Evolutionary conservation across 768 basidiomycete species (phyloP), one percentile per base, ranked within the genome.

Genomic region (Gyrodon lividus): DNA sequence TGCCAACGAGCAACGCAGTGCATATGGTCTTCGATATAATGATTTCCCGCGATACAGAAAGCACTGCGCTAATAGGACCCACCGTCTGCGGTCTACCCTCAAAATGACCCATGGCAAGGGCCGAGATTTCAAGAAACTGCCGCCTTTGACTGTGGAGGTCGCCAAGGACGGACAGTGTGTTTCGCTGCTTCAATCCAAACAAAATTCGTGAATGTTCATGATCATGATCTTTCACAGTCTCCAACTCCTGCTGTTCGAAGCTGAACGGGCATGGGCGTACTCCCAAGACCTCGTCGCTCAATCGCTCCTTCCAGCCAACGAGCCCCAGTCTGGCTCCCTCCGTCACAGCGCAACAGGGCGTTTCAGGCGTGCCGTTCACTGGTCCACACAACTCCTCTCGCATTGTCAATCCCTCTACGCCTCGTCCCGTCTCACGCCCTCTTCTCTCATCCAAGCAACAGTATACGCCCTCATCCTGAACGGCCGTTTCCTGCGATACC

Each of bases 241-340:
- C 5, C 87, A 95, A 59, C 78, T 97, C 10, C 72, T 94, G 41
- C 77, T 98, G 8, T 86, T 94, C 61, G 92, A 97, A 66, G 82
- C 92, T 8, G 96, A 98, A 67, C 84, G 96, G 39, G 90, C 92
- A 26, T 93, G 93, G 85, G 84, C 90, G 1, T 84, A 93, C 69
- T 85, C 93, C 5, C 91, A 95, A 67, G 89, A 91, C 47, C 81
- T 95, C 39, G 67, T 74, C 19, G 64, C 76, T 2, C 72, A 78
- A 42, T 73, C 84, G 17, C 64, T 76, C n/a, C 69, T 77, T 46
- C 77, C 80, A 46, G 72, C 74, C 17, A 81, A 82, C 61, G 67
- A 77, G 41, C 72, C 73, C 19, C 75, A 76, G 13, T 75, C 84
- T 14, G 73, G 77, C 24, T 70, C 84, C 14, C 74, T 88, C 52